phyloP scores from a whole-genome alignment of 2,329 filamentous ascomycete genomes.

The Penicillium sp. region DNA sequence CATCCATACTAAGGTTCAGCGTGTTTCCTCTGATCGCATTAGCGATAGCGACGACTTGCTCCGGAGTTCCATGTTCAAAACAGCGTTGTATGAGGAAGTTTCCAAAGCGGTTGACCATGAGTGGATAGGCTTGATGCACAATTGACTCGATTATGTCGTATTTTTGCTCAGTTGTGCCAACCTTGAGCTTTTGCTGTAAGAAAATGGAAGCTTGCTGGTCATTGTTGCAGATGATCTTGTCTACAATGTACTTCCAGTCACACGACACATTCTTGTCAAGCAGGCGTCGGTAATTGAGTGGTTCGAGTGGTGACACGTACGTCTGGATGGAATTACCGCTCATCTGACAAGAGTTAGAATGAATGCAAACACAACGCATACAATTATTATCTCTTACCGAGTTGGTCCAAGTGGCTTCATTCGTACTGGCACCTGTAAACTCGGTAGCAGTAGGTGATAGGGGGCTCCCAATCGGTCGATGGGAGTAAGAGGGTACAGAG shows the following conservation, averaged over 20 bases:
- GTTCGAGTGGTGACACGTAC: constrained; percentile 83
- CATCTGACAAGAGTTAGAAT: constrained; percentile 23
- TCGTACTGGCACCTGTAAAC: constrained; percentile 56
- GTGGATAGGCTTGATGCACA: constrained; percentile 85
- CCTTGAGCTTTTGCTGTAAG: constrained; percentile 97
- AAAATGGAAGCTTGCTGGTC: constrained; percentile 99
- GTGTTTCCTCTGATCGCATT: constrained; percentile 93
- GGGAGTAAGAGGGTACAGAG: constrained; percentile 47
- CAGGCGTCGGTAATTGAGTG: constrained; percentile 91
- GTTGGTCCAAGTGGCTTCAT: constrained; percentile 33
- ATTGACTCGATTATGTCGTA: constrained; percentile 97
- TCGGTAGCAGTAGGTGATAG: constrained; percentile 72
- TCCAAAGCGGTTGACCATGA: constrained; percentile 98
- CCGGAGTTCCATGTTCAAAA: constrained; percentile 94
- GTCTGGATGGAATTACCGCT: constrained; percentile 62
- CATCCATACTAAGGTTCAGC: constrained; percentile 93
- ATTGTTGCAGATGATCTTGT: constrained; percentile 99
- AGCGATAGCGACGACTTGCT: constrained; percentile 92
- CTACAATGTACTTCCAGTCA: constrained; percentile 99
- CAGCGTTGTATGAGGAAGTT: constrained; percentile 98
- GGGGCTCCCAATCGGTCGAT: constrained; percentile 61
- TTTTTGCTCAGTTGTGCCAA: constrained; percentile 91
- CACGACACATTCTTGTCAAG: constrained; percentile 95
- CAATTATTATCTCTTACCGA: constrained; percentile 52
- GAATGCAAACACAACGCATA: constrained; percentile 12